Conservation (phyloP, 1,284 basidiomycete species). For the Vanrija sp. region DNA sequence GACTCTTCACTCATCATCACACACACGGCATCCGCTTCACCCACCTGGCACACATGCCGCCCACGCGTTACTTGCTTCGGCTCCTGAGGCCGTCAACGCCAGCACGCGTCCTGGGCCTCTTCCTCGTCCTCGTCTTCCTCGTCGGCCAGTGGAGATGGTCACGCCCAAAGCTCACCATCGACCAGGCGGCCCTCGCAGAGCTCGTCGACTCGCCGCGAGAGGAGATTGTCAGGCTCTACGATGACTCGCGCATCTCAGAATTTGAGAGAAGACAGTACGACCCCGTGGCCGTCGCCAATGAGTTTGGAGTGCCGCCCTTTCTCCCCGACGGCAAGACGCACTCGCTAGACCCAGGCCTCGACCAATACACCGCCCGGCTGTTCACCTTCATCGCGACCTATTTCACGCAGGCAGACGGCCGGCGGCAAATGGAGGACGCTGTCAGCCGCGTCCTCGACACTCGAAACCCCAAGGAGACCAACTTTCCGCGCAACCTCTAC, state of each 20-base stretch:
- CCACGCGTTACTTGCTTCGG: too few species aligned
- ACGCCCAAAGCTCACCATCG: neutral
- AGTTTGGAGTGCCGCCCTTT: neutral
- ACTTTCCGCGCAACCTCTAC: conserved; percentile 12
- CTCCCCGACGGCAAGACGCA: conserved; percentile 1
- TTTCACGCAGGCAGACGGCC: conserved; percentile 4
- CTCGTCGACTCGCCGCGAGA: conserved; percentile 9
- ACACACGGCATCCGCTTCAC: too few species aligned
- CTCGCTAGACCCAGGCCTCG: conserved; percentile 12
- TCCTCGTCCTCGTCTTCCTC: conserved; percentile 2
- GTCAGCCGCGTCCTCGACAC: conserved; percentile 9
- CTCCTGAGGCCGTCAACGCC: too few species aligned
- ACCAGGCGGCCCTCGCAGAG: neutral
- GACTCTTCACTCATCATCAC: too few species aligned
- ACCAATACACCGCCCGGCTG: conserved; percentile 18
- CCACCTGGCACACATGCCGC: too few species aligned
- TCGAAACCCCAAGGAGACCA: conserved; percentile 9
- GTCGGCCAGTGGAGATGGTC: neutral
- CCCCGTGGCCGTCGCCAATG: neutral
- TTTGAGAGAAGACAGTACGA: neutral
- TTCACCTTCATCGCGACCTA: conserved; percentile 10
- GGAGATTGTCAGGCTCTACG: conserved; percentile 5
- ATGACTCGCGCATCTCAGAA: neutral
- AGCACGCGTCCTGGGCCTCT: neutral
- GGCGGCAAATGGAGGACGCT: conserved; percentile 4